Evolutionary conservation across 768 basidiomycete genomes (phyloP).

Genomic region (Hortiboletus flavorubellus): DNA sequence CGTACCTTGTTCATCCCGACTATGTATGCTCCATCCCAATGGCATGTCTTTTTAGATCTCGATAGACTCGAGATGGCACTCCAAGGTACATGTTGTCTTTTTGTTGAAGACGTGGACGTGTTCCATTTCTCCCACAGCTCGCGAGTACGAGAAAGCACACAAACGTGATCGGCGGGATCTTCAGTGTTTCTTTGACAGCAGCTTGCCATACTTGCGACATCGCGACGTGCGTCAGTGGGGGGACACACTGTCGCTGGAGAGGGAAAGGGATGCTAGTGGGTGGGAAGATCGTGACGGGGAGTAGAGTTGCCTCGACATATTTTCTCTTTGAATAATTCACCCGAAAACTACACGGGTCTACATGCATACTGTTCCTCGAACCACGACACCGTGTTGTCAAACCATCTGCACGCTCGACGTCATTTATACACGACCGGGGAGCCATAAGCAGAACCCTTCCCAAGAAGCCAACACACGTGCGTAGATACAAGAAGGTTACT

Average conservation of each 20-base stretch:
- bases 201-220: conserved; percentile 68
- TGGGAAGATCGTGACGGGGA: background rate
- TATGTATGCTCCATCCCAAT: no score
- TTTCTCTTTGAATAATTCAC: background rate
- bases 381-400: no score
- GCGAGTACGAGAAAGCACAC: conserved; percentile 67
- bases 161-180: conserved; percentile 41
- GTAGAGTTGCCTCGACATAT: background rate
- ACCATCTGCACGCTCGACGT: background rate
- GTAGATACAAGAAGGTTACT: background rate
- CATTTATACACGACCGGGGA: no score
- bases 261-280: conserved; percentile 1
- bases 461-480: background rate
- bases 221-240: conserved; percentile 76
- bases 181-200: conserved; percentile 79
- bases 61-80: conserved; percentile 87
- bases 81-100: conserved; percentile 50
- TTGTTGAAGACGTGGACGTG: background rate
- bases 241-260: conserved; percentile 31
- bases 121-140: conserved; percentile 40
- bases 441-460: background rate
- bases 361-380: no score
- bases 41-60: conserved; percentile 48
- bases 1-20: background rate
- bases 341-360: no score